Evolutionary conservation across 768 basidiomycete genomes (phyloP), one percentile per base, ranked within the genome.

Genomic region (Amanita pseudoporphyria): DNA sequence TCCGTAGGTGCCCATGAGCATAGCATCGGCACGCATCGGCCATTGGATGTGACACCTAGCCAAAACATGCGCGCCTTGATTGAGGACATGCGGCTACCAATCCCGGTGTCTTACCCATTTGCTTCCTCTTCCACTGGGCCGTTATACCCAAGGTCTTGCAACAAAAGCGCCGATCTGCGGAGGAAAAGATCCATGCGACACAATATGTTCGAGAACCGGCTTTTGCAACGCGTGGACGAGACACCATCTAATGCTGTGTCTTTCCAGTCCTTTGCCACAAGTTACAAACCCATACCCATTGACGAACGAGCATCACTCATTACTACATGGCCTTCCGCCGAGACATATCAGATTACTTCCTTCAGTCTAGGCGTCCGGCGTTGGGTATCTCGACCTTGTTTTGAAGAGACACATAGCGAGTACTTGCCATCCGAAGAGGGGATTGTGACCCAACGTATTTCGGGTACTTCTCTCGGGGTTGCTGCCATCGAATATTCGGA

Each of bases 321-420:
- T 58, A 69, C 69, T 36, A 53, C 62, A 31, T 65, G 63, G 40
- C 68, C 67, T n/a, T 56, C 61, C 37, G 57, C 61, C 37, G 57
- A 57, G 38, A 57, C 60, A 45, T 58, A 60, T n/a, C 58, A 56
- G 33, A 57, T 70, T 35, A 66, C 65, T 32, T 59, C 57, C n/a
- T 64, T 64, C 35, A 82, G 81, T 58, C 67, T 67, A 12, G 81
- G 83, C 48, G 67, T 90, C 40, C 73, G 71, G 37, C 73, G 67
- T n/a, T 90, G 87, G 87, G 71, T 78, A 53, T 68, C 71, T 32
- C 81, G 87, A 3, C 81, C 83, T 21, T 83, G 82, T 59, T 88
- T 86, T 61, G 87, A 90, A 63, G 84, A 89, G 49, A 71, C 85
- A 28, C 67, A 76, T 54, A 64, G 68, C 22, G 67, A 85, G 3